These are phyloP conservation scores for Parascedosporium putredinis DNA, from an alignment of 2,329 filamentous ascomycete species.

Conservation along the genomic window DNA sequence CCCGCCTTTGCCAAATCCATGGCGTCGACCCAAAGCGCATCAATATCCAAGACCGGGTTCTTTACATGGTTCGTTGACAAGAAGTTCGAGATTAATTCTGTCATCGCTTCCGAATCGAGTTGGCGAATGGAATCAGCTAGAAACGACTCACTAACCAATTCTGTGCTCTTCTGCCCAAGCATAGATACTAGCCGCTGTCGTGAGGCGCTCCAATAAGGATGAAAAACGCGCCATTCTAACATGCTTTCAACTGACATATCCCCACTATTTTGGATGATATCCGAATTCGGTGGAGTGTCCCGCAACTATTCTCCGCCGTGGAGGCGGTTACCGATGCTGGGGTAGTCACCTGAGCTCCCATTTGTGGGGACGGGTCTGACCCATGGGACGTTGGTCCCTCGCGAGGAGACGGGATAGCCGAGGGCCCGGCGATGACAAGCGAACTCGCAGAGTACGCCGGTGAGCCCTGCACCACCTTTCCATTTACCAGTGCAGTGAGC, in stretches of 20 bases:
- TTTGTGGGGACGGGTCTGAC: background rate
- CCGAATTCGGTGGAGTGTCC: background rate
- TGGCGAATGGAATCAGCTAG: background rate
- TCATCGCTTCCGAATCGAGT: slow-evolving; percentile 11
- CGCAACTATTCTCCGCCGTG: background rate
- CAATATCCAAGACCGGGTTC: slow-evolving; percentile 14
- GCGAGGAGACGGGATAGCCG: background rate
- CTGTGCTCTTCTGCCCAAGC: background rate
- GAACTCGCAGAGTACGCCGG: background rate
- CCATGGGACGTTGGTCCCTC: background rate
- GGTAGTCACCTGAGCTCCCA: background rate
- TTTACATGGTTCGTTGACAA: slow-evolving; percentile 14
- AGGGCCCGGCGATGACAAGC: background rate
- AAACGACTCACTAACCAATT: background rate
- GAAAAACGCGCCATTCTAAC: background rate
- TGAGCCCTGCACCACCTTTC: background rate
- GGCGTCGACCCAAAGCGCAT: slow-evolving; percentile 12
- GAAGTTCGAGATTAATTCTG: slow-evolving; percentile 14
- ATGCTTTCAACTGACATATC: background rate
- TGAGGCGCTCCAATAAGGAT: background rate
- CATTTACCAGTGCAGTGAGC: background rate
- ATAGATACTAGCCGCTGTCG: background rate
- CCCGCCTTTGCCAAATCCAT: slow-evolving; percentile 11
- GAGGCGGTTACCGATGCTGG: background rate
- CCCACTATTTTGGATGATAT: background rate